A percentile compares a stretch with the other conserved stretches of the same genome.
Evolutionary conservation across 1,284 basidiomycete species (phyloP).

Genomic region (Taiwanofungus camphoratus): DNA sequence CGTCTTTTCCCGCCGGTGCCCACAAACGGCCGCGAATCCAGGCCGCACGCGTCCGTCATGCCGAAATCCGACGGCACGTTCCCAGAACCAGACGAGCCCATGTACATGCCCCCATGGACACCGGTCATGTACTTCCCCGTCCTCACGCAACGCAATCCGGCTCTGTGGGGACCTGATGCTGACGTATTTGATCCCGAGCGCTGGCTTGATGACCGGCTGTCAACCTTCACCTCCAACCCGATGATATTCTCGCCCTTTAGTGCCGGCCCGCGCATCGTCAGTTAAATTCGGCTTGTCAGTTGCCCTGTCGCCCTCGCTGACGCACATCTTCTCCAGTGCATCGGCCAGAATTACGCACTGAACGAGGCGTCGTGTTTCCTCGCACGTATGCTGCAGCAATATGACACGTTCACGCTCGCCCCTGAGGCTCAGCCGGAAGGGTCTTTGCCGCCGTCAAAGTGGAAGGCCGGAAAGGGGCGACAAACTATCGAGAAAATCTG

Average conservation of each 20-base stretch:
- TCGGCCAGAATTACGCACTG: conserved; percentile 70
- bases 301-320: not conserved
- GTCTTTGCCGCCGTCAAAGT: conserved; percentile 52
- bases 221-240: conserved; percentile 48
- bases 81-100: conserved; percentile 30
- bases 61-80: conserved; percentile 47
- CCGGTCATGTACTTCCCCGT: conserved; percentile 52
- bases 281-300: conserved; percentile 13
- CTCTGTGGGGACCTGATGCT: conserved; percentile 64
- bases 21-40: conserved; percentile 56
- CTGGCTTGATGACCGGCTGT: conserved; percentile 52
- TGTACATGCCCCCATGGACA: conserved; percentile 57
- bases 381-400: conserved; percentile 57
- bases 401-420: conserved; percentile 52
- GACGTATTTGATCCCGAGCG: conserved; percentile 67
- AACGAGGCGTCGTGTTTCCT: conserved; percentile 70
- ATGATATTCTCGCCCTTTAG: conserved; percentile 68
- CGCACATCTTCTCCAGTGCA: conserved; percentile 39
- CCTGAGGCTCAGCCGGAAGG: conserved; percentile 54
- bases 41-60: conserved; percentile 40
- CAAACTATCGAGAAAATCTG: conserved; percentile 52
- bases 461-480: conserved; percentile 50
- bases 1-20: conserved; percentile 71
- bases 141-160: conserved; percentile 53
- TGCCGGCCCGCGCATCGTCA: conserved; percentile 51